Percentiles rank a stretch among this genome's conserved stretches.
phyloP scores from a whole-genome alignment of 2,329 filamentous ascomycete species.

The Cadophora sp. region DNA sequence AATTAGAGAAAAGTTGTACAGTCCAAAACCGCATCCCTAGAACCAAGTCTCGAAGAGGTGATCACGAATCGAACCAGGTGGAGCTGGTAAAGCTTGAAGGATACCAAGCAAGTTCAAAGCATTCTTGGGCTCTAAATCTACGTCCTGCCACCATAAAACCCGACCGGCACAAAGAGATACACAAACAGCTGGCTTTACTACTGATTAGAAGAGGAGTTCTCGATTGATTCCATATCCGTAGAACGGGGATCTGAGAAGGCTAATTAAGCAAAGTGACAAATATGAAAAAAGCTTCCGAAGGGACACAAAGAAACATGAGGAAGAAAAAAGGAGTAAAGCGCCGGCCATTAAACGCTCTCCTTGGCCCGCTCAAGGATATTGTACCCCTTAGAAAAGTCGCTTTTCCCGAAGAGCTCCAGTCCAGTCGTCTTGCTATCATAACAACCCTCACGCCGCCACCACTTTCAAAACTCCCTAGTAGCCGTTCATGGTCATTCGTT shows the following conservation, averaged over 20 bases:
- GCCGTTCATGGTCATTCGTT: slow-evolving; percentile 98
- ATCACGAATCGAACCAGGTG: background rate
- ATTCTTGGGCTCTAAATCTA: slow-evolving; percentile 29
- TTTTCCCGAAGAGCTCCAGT: slow-evolving; percentile 41
- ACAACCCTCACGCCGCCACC: slow-evolving; percentile 31
- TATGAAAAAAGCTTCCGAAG: slow-evolving; percentile 38
- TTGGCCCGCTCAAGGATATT: slow-evolving; percentile 42
- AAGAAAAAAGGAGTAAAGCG: slow-evolving; percentile 43
- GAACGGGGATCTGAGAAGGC: slow-evolving; percentile 40
- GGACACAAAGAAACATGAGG: slow-evolving; percentile 39
- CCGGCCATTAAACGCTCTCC: slow-evolving; percentile 39
- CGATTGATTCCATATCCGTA: slow-evolving; percentile 24
- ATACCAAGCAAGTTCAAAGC: slow-evolving; percentile 11
- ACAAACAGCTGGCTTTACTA: slow-evolving; percentile 34
- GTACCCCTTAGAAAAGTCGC: slow-evolving; percentile 33
- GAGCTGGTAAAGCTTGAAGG: background rate
- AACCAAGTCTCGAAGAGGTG: background rate
- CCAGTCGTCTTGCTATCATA: slow-evolving; percentile 39
- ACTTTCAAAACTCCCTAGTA: slow-evolving; percentile 65
- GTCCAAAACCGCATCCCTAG: background rate
- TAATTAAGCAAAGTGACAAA: slow-evolving; percentile 46
- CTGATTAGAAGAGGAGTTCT: slow-evolving; percentile 42
- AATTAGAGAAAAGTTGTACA: slow-evolving; percentile 17
- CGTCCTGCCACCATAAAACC: slow-evolving; percentile 22
- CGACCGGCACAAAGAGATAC: slow-evolving; percentile 22